These are phyloP conservation scores for Peronospora destructor DNA, from an alignment of 352 stramenopile genomes.

Conservation along the genomic window DNA sequence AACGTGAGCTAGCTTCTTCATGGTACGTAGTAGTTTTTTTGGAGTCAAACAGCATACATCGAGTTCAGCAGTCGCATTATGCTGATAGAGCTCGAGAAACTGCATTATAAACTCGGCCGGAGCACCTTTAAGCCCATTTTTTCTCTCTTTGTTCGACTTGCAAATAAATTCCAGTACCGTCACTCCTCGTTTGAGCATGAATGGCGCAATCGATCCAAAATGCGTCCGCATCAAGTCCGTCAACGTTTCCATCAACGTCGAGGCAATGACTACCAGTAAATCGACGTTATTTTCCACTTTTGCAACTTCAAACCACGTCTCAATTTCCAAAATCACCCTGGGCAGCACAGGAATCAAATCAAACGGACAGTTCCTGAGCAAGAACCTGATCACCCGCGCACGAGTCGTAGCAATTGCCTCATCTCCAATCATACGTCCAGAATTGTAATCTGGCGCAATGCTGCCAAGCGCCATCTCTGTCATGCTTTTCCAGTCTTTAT, in stretches of 20 bases:
- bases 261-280: conserved; percentile 38
- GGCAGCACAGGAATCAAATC: conserved; percentile 43
- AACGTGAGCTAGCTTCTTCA: conserved; percentile 36
- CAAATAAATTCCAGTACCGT: conserved; percentile 58
- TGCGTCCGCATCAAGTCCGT: conserved; percentile 42
- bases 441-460: conserved; percentile 27
- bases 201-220: conserved; percentile 36
- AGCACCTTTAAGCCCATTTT: conserved; percentile 27
- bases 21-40: conserved; percentile 29
- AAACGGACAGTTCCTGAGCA: conserved; percentile 54
- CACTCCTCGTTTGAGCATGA: conserved; percentile 35
- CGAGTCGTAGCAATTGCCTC: conserved; percentile 23
- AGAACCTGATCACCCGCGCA: conserved; percentile 31
- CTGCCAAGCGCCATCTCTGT: conserved; percentile 50
- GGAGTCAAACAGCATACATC: conserved; percentile 32
- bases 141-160: conserved; percentile 43
- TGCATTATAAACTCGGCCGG: conserved; percentile 54
- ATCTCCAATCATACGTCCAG: conserved; percentile 10
- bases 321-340: conserved; percentile 37
- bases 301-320: conserved; percentile 42
- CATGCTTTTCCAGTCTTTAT: conserved; percentile 42
- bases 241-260: conserved; percentile 44
- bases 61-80: conserved; percentile 33
- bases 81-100: conserved; percentile 50
- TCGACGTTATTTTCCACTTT: conserved; percentile 23